Evolutionary conservation across 2,329 filamentous ascomycete species (phyloP), one percentile per base, ranked within the genome.

Genomic region (Chaetoscypha palmicola): DNA sequence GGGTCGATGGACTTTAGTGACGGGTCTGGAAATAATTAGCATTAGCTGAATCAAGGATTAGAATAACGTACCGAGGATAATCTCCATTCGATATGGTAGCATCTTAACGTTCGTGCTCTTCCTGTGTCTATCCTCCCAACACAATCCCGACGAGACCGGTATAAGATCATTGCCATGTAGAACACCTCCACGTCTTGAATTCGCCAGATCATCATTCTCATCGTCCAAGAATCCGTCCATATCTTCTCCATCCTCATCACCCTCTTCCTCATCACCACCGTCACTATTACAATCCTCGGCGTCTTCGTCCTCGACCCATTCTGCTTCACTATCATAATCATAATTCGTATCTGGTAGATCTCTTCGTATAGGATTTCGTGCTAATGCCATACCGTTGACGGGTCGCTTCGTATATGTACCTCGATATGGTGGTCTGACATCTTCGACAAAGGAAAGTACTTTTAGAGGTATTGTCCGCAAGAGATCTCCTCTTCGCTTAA

Each of bases 251-350:
- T 76, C 76, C 21, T 74, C 81, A 16, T 81, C 69, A 2, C 81
- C 74, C 11, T 79, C 80, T 2, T 86, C 73, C 38, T 84, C 80
- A n/a, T n/a, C n/a, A 33, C 85, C 83, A 20, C 83, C 83, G 22
- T 82, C 77, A 22, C 68, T 70, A 34, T 69, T 63, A 5, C 74
- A 58, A 46, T 78, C 74, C 48, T 79, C 77, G 10, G 72, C 76
- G 49, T 61, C 60, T 30, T 88, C 86, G 52, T 75, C 74, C 58
- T 89, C 83, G 37, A 80, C 73, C 86, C 86, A 94, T 61, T 92
- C 87, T 4, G 78, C 85, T 62, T 94, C 86, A 2, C 86, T 91
- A 58, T 92, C 86, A 59, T 91, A 89, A 51, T 89, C 86, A 60
- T 94, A 94, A 55, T 87, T 73, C 3, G 85, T 72, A 4, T 81